These are phyloP conservation scores for Cercospora zeae-maydis DNA, from an alignment of 2,329 filamentous ascomycete species.

Conservation along the genomic window DNA sequence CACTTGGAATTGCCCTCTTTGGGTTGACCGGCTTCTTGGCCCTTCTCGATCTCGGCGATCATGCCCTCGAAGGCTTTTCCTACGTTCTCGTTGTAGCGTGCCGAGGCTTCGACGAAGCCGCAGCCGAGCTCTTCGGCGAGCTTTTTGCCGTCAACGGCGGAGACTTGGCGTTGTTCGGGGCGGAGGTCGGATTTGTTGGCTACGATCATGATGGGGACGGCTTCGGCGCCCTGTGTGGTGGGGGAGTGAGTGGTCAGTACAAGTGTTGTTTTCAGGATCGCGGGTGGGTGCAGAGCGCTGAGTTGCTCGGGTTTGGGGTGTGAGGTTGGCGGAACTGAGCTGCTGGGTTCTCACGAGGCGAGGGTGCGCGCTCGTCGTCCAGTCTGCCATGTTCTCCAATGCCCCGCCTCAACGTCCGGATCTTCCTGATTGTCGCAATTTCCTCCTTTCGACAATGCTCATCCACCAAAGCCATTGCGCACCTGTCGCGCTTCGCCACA, in stretches of 20 bases:
- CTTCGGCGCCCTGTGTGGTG: constrained; percentile 68
- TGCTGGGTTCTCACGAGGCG: background rate
- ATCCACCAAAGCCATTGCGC: background rate
- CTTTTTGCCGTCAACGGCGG: constrained; percentile 76
- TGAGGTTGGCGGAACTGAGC: background rate
- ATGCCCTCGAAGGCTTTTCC: constrained; percentile 88
- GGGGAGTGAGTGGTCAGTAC: background rate
- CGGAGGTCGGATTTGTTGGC: constrained; percentile 96
- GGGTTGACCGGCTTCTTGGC: constrained; percentile 79
- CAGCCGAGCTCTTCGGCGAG: constrained; percentile 84
- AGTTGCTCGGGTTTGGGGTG: background rate
- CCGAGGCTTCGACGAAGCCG: constrained; percentile 91
- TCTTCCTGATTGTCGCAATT: too few species aligned
- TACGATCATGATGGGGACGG: constrained; percentile 88
- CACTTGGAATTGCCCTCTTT: constrained; percentile 79
- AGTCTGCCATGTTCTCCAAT: background rate
- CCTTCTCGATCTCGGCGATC: constrained; percentile 89
- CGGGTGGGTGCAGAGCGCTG: background rate
- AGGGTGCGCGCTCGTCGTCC: background rate
- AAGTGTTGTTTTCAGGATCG: background rate
- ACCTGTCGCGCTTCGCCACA: background rate
- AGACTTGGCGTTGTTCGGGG: constrained; percentile 89
- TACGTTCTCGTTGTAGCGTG: constrained; percentile 92
- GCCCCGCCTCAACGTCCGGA: too few species aligned
- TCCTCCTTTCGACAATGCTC: background rate